phyloP scores from a whole-genome alignment of 805 yeast species.

The Nakazawaea sp. region DNA sequence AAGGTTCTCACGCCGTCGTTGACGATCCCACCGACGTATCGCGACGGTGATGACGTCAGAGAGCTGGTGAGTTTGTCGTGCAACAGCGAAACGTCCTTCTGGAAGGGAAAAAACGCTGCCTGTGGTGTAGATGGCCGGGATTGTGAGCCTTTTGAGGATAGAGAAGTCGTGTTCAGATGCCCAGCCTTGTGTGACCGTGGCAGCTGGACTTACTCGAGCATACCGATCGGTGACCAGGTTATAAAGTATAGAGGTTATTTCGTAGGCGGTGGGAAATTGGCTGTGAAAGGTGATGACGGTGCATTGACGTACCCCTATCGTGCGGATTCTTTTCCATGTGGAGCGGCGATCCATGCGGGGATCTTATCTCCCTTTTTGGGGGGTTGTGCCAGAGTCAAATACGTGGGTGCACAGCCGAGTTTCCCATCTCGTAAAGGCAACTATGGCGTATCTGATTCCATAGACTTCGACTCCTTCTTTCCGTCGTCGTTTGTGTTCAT shows the following conservation, averaged over 20 bases:
- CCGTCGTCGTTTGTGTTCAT: conserved; percentile 63
- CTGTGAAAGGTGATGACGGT: conserved; percentile 14
- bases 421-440: conserved; percentile 46
- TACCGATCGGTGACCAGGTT: conserved; percentile 64
- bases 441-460: conserved; percentile 45
- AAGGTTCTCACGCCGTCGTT: conserved; percentile 38
- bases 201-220: conserved; percentile 67
- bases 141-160: conserved; percentile 42
- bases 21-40: conserved; percentile 30
- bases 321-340: conserved; percentile 86
- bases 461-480: conserved; percentile 64
- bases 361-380: conserved; percentile 66
- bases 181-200: conserved; percentile 84
- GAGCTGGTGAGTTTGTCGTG: conserved; percentile 41
- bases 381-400: conserved; percentile 65
- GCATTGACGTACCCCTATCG: conserved; percentile 61
- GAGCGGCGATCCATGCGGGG: conserved; percentile 87
- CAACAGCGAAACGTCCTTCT: conserved; percentile 36
- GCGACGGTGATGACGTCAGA: conserved; percentile 12
- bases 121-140: conserved; percentile 70
- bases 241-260: conserved; percentile 66
- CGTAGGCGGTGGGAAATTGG: conserved; percentile 64
- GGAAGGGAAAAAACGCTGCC: conserved; percentile 69
- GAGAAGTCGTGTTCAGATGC: conserved; percentile 59
- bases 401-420: conserved; percentile 40